phyloP scores from a whole-genome alignment of 2,329 filamentous ascomycete species.

The Aspergillus sp. region DNA sequence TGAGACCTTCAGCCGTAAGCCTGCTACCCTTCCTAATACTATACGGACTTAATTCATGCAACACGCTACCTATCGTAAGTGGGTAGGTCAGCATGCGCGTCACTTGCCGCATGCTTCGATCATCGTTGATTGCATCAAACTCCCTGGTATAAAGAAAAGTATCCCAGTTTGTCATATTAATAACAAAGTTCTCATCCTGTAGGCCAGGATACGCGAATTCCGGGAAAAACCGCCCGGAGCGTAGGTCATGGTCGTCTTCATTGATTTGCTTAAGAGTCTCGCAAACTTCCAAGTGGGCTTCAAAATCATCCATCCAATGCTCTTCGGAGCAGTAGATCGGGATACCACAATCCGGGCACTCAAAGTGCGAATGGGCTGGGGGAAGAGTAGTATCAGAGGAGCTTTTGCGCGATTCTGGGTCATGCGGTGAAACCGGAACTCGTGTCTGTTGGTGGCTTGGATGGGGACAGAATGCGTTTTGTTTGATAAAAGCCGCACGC shows the following conservation, averaged over 20 bases:
- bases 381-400: conserved; percentile 50
- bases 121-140: conserved; percentile 86
- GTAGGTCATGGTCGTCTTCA: conserved; percentile 94
- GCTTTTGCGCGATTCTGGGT: conserved; percentile 61
- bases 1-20: conserved; percentile 82
- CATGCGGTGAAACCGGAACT: conserved; percentile 62
- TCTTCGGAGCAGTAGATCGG: conserved; percentile 91
- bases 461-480: conserved; percentile 92
- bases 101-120: conserved; percentile 86
- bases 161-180: conserved; percentile 99
- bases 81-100: conserved; percentile 94
- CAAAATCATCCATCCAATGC: conserved; percentile 96
- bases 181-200: conserved; percentile 86
- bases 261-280: conserved; percentile 91
- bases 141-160: conserved; percentile 91
- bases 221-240: conserved; percentile 85
- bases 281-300: conserved; percentile 87
- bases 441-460: conserved; percentile 79
- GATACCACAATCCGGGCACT: conserved; percentile 94
- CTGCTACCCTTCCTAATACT: conserved; percentile 71
- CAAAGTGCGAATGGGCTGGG: conserved; percentile 83
- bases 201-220: conserved; percentile 89
- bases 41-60: conserved; percentile 95
- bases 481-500: conserved; percentile 85
- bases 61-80: conserved; percentile 81